Conservation (phyloP, 108 stramenopile genomes). For the Nannochloropsis oceanica region DNA sequence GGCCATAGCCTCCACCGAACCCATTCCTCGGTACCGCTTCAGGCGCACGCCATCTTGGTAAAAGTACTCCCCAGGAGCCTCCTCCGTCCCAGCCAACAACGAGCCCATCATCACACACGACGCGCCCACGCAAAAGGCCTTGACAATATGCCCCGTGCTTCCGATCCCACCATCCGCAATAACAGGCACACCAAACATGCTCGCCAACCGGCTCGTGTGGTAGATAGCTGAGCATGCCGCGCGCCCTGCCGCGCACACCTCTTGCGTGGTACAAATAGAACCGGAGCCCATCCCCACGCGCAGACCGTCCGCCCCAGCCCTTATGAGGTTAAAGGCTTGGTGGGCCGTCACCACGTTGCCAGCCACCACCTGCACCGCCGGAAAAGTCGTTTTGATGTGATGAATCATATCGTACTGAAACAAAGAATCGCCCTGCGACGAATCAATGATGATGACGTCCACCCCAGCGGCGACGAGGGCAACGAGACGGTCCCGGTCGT, state of each 20-base stretch:
- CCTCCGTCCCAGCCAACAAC: constrained; percentile 99
- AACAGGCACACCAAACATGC: constrained; percentile 82
- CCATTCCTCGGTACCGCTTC: constrained; percentile 99
- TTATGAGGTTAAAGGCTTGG: constrained; percentile 90
- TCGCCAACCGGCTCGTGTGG: constrained; percentile 83
- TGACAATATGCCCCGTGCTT: constrained; percentile 92
- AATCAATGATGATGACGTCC: constrained; percentile 97
- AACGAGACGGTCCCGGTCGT: constrained; percentile 69
- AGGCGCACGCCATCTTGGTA: constrained; percentile 98
- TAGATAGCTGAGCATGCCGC: constrained; percentile 97
- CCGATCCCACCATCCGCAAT: constrained; percentile 98
- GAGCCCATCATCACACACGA: constrained; percentile 99
- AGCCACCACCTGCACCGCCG: constrained; percentile 75
- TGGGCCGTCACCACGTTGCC: constrained; percentile 95
- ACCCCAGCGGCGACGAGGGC: constrained; percentile 86
- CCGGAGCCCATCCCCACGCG: constrained; percentile 99
- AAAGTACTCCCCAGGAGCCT: constrained; percentile 98
- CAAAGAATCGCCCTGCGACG: constrained; percentile 93
- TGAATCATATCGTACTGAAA: constrained; percentile 95
- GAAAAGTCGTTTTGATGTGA: constrained; percentile 67
- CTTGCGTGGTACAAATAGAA: constrained; percentile 99
- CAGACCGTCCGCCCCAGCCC: constrained; percentile 97
- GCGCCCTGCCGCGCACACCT: constrained; percentile 94
- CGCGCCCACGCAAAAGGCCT: constrained; percentile 94
- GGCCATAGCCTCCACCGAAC: constrained; percentile 96